A percentile compares a stretch with the other conserved stretches of the same genome.
These are phyloP conservation scores for Kuraishia floccosa DNA, from an alignment of 805 yeast genomes.

Conservation along the genomic window DNA sequence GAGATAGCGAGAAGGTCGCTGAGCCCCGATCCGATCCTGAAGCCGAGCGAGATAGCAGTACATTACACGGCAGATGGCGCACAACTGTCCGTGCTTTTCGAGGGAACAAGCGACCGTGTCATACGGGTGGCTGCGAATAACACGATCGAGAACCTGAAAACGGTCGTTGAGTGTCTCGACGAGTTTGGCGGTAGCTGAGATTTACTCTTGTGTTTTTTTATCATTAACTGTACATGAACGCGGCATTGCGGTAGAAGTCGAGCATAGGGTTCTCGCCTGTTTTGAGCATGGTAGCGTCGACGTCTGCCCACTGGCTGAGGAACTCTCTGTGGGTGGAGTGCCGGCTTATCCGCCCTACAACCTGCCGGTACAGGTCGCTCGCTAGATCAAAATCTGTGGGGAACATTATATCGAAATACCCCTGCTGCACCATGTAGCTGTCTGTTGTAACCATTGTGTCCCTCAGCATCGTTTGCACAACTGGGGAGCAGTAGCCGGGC, in stretches of 20 bases:
- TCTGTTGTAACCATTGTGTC: slow-evolving; percentile 58
- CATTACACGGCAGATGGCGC: slow-evolving; percentile 23
- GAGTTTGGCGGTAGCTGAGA: no score
- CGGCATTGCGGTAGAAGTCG: slow-evolving; percentile 64
- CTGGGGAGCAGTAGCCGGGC: slow-evolving; percentile 60
- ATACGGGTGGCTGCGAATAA: slow-evolving; percentile 80
- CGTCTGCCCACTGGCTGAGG: slow-evolving; percentile 59
- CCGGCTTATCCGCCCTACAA: slow-evolving; percentile 47
- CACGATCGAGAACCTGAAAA: slow-evolving; percentile 63
- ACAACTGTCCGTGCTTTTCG: slow-evolving; percentile 34
- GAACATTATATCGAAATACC: slow-evolving; percentile 78
- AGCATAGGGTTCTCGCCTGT: slow-evolving; percentile 82
- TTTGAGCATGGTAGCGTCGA: slow-evolving; percentile 53
- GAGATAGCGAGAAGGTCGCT: slow-evolving; percentile 48
- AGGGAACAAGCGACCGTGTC: slow-evolving; percentile 60
- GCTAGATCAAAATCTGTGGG: slow-evolving; percentile 66
- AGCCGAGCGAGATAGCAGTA: slow-evolving; percentile 51
- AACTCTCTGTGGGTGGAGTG: slow-evolving; percentile 54
- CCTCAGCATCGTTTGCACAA: slow-evolving; percentile 65
- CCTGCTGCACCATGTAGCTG: slow-evolving; percentile 77
- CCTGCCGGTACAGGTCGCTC: slow-evolving; percentile 47
- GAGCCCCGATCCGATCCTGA: slow-evolving; percentile 73
- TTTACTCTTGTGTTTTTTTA: no score
- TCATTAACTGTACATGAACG: slow-evolving; percentile 34
- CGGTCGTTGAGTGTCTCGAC: slow-evolving; percentile 72